These are phyloP conservation scores for Polytrichum formosum DNA, from an alignment of 225 moss, liverwort and hornwort species.

Conservation along the genomic window DNA sequence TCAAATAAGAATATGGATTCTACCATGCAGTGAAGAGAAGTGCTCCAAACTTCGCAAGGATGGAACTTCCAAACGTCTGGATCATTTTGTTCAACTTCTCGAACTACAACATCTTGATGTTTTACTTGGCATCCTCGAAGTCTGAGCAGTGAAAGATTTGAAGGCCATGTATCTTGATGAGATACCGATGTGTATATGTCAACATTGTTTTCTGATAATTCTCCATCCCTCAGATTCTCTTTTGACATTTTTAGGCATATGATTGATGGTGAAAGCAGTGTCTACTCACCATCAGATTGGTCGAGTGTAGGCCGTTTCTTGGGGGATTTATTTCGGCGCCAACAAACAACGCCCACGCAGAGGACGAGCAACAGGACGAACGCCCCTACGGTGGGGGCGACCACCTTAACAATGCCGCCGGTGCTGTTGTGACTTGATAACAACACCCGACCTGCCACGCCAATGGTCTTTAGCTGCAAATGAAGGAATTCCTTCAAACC, in stretches of 20 bases:
- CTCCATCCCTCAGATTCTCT: not conserved
- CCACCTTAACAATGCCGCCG: not conserved
- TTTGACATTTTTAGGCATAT: not conserved
- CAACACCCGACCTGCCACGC: constrained; percentile 1
- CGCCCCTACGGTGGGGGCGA: not conserved
- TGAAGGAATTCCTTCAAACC: no score
- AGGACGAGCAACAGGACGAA: not conserved
- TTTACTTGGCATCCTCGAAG: no score
- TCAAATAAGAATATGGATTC: no score
- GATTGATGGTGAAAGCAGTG: no score
- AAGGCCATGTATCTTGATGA: not conserved
- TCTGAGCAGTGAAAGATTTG: not conserved
- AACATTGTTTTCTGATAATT: not conserved
- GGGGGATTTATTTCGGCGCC: not conserved
- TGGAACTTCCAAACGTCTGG: not conserved
- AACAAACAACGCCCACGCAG: not conserved
- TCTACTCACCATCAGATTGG: no score
- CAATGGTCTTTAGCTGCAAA: no score
- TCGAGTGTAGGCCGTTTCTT: no score
- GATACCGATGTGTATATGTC: not conserved
- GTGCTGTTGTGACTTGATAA: not conserved
- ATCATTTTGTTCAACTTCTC: no score
- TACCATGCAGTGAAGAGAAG: no score
- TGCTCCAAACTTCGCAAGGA: not conserved
- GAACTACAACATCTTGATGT: no score